phyloP scores from a whole-genome alignment of 2,329 filamentous ascomycete species.

The Pseudogymnoascus sp. region DNA sequence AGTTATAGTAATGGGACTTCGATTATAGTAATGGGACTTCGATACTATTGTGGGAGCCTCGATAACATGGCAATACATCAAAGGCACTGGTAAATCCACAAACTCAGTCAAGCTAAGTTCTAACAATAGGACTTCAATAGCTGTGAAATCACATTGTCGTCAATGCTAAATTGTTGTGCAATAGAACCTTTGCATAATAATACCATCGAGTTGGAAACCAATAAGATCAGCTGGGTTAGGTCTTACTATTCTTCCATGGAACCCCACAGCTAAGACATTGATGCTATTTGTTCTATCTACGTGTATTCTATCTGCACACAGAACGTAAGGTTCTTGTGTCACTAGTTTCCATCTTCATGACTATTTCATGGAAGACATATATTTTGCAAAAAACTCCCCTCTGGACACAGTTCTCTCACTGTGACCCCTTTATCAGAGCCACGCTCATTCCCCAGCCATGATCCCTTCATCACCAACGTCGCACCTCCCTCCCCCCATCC shows the following conservation, averaged over 20 bases:
- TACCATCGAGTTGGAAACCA: background rate
- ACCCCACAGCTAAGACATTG: background rate
- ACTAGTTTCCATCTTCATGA: background rate
- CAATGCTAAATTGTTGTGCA: background rate
- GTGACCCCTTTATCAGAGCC: background rate
- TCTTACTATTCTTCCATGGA: background rate
- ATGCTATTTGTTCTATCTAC: slow-evolving; percentile 9
- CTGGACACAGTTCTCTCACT: slow-evolving; percentile 5
- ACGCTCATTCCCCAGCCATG: background rate
- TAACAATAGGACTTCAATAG: background rate
- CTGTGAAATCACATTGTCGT: background rate
- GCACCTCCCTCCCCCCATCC: background rate
- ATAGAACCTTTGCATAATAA: background rate
- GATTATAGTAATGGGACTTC: background rate
- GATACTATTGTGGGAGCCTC: background rate
- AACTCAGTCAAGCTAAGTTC: background rate
- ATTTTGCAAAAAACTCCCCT: background rate
- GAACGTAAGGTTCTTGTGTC: background rate
- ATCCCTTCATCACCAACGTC: background rate
- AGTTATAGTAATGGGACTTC: background rate
- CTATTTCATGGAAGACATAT: slow-evolving; percentile 3
- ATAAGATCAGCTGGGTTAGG: background rate
- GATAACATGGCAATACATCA: background rate
- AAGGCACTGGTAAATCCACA: background rate
- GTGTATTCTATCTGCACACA: slow-evolving; percentile 1